phyloP scores from a whole-genome alignment of 1,284 basidiomycete species.

The Irpex rosettiformis region DNA sequence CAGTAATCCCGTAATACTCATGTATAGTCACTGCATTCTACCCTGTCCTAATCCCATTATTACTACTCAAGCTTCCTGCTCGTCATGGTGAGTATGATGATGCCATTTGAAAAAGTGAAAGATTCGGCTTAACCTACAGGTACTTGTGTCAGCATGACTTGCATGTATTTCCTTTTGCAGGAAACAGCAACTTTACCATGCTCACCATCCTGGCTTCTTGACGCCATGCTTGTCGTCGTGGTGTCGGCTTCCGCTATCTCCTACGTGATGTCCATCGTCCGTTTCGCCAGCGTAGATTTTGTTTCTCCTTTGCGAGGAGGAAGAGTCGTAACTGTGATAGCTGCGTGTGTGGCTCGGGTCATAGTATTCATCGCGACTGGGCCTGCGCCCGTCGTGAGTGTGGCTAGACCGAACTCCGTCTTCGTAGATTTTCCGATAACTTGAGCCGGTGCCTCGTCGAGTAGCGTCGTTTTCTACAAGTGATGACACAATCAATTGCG shows the following conservation, averaged over 20 bases:
- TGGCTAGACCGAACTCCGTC: no score
- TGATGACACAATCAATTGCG: no score
- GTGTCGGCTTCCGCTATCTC: background rate
- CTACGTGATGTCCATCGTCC: background rate
- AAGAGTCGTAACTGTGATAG: background rate
- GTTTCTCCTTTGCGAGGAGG: background rate
- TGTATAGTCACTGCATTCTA: no score
- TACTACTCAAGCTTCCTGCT: no score
- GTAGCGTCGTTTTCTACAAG: background rate
- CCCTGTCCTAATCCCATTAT: no score
- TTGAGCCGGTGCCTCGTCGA: background rate
- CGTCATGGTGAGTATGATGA: background rate
- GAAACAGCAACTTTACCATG: background rate
- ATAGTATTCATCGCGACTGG: background rate
- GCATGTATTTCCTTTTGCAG: background rate
- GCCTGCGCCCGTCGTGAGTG: no score
- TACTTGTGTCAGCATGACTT: background rate
- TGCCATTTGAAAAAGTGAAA: background rate
- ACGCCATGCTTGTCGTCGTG: background rate
- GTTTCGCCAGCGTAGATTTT: background rate
- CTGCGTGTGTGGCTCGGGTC: background rate
- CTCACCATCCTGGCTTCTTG: background rate
- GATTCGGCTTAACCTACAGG: constrained; percentile 4
- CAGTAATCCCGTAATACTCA: background rate
- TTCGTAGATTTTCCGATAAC: background rate